A percentile compares a stretch with the other conserved stretches of the same genome.
Evolutionary conservation across 306 rosid genomes (phyloP).

Genomic region (Hippophae tibetana): DNA sequence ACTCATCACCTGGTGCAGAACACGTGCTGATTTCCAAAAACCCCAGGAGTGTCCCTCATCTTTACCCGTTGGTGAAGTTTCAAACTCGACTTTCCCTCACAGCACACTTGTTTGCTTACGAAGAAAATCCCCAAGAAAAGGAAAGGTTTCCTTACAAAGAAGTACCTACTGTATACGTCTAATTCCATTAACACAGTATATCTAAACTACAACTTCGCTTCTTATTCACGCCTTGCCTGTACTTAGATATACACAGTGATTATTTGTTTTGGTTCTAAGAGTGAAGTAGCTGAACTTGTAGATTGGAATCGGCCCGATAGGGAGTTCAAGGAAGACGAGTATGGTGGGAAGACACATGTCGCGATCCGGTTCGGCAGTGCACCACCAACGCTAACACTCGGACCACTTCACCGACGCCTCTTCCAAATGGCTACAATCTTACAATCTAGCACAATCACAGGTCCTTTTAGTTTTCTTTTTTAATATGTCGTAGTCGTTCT

Average conservation of each 20-base stretch:
- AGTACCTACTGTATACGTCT: constrained; percentile 1
- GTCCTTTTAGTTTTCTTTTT: constrained; percentile 14
- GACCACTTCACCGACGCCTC: constrained; percentile 43
- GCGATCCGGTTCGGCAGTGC: constrained; percentile 45
- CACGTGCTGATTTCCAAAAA: constrained; percentile 34
- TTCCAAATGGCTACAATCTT: constrained; percentile 49
- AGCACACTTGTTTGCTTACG: constrained; percentile 2
- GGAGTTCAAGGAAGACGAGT: constrained; percentile 27
- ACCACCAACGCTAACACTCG: constrained; percentile 61
- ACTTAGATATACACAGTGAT: not conserved
- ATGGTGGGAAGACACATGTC: constrained; percentile 46
- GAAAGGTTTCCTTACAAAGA: not conserved
- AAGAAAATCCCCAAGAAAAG: constrained; percentile 10
- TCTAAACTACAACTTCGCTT: constrained; percentile 1
- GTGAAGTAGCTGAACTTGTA: not conserved
- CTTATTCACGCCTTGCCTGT: not conserved
- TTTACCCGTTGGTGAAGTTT: not conserved
- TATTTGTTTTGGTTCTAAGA: not conserved
- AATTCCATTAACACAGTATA: not conserved
- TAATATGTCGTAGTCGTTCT: not conserved
- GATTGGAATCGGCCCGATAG: constrained; percentile 1
- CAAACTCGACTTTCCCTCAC: not conserved
- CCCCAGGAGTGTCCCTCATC: not conserved
- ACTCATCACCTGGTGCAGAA: not conserved
- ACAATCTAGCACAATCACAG: constrained; percentile 55